Conservation (phyloP, 805 yeast genomes). For the Pichia paraexigua region DNA sequence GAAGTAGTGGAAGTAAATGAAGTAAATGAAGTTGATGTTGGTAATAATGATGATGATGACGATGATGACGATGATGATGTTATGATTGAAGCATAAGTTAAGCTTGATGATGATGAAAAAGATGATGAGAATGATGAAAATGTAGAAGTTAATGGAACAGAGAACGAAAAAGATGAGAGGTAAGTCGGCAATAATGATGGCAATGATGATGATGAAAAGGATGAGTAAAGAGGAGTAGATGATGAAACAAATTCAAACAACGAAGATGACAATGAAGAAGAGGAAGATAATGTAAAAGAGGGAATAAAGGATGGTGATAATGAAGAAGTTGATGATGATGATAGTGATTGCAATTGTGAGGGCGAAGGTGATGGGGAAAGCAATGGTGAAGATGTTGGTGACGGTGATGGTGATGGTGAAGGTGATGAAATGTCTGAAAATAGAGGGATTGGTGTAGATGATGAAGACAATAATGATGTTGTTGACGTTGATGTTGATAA, state of each 20-base stretch:
- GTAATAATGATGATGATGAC: neutral
- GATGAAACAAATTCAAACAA: constrained; percentile 8
- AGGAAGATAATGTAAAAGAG: neutral
- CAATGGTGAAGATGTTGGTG: neutral
- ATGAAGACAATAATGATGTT: neutral
- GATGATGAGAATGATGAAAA: neutral
- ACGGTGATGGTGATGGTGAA: constrained; percentile 6
- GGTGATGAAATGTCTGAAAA: neutral
- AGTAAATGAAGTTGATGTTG: constrained; percentile 3
- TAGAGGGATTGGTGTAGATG: neutral
- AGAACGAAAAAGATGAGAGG: neutral
- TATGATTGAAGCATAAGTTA: no score
- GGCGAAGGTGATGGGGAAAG: neutral
- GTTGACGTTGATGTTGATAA: neutral
- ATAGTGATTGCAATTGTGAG: neutral
- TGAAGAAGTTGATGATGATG: constrained; percentile 7
- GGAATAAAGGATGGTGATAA: constrained; percentile 4
- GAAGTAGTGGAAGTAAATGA: constrained; percentile 12
- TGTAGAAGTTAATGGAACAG: constrained; percentile 4
- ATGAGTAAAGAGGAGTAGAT: constrained; percentile 1
- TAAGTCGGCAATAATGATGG: neutral
- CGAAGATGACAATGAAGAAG: constrained; percentile 7
- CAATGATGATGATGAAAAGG: neutral
- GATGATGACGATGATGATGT: constrained; percentile 4
- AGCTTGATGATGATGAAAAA: constrained; percentile 5